Percentiles rank a stretch among this genome's conserved stretches.
Conservation (phyloP, 371 early-diverging fungal species). For the Lichtheimia ramosa region DNA sequence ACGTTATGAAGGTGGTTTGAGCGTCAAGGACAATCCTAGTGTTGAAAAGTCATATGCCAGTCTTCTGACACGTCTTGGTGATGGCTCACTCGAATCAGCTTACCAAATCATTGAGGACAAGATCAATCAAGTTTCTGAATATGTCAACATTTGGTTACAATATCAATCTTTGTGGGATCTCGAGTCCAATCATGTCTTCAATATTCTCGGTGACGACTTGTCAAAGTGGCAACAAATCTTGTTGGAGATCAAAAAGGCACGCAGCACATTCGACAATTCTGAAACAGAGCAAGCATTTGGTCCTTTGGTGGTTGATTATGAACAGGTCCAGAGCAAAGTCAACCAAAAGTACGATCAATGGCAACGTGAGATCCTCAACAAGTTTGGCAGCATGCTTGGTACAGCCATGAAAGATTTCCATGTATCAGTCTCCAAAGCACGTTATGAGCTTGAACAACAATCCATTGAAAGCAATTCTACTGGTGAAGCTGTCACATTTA, state of each 20-base stretch:
- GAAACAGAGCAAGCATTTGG: conserved; percentile 91
- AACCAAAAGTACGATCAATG: conserved; percentile 97
- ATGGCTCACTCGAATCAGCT: conserved; percentile 69
- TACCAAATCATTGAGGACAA: conserved; percentile 86
- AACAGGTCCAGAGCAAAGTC: conserved; percentile 96
- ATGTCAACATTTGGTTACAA: conserved; percentile 94
- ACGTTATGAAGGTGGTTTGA: conserved; percentile 85
- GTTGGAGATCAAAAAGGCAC: conserved; percentile 91
- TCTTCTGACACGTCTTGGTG: conserved; percentile 73
- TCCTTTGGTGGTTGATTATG: conserved; percentile 89
- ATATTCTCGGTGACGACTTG: conserved; percentile 89
- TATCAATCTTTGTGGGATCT: conserved; percentile 98
- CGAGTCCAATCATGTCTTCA: conserved; percentile 81
- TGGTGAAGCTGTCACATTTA: conserved; percentile 90
- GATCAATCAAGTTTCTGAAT: conserved; percentile 76
- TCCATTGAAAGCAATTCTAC: conserved; percentile 85
- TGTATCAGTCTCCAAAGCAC: conserved; percentile 73
- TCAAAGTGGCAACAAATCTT: conserved; percentile 92
- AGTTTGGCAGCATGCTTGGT: conserved; percentile 86
- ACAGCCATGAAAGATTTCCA: conserved; percentile 86
- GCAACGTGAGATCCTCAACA: conserved; percentile 94
- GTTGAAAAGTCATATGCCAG: conserved; percentile 70
- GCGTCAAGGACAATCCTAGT: conserved; percentile 54
- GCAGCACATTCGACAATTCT: conserved; percentile 94
- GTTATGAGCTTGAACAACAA: conserved; percentile 88